Evolutionary conservation across 2,329 filamentous ascomycete genomes (phyloP).

Genomic region (Beauveria pseudobassiana): DNA sequence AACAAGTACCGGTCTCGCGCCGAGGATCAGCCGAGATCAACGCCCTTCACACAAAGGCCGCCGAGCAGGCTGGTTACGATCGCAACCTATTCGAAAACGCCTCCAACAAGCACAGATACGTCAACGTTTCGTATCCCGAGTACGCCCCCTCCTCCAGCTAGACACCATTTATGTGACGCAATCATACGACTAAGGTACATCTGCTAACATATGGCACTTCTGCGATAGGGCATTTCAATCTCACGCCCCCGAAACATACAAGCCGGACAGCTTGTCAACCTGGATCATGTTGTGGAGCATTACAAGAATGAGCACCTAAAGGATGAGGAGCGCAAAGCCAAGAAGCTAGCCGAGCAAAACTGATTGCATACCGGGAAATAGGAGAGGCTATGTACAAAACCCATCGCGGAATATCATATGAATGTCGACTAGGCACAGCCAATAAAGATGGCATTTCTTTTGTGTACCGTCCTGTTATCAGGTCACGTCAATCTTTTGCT

Average conservation of each 20-base stretch:
- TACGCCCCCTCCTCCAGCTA: conserved; percentile 30
- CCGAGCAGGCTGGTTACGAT: conserved; percentile 51
- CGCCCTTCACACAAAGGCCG: conserved; percentile 40
- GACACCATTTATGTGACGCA: background rate
- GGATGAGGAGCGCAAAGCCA: conserved; percentile 48
- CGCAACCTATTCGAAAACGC: conserved; percentile 45
- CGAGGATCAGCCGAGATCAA: conserved; percentile 47
- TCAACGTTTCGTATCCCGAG: conserved; percentile 52
- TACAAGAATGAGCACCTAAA: conserved; percentile 46
- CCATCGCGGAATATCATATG: background rate
- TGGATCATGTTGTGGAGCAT: conserved; percentile 51
- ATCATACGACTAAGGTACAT: background rate
- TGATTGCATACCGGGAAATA: conserved; percentile 13
- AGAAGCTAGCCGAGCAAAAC: conserved; percentile 38
- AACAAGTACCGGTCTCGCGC: conserved; percentile 38
- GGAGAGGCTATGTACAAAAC: conserved; percentile 9
- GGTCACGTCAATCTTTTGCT: background rate
- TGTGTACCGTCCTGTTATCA: background rate
- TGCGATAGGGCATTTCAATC: conserved; percentile 39
- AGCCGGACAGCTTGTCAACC: conserved; percentile 45
- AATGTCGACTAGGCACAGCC: conserved; percentile 3
- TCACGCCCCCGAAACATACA: conserved; percentile 46
- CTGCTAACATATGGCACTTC: conserved; percentile 15
- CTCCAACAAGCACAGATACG: conserved; percentile 33
- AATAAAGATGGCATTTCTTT: conserved; percentile 11